Percentiles rank a stretch among this genome's conserved stretches.
phyloP scores from a whole-genome alignment of 768 basidiomycete species.

The Pleurotus platypus region DNA sequence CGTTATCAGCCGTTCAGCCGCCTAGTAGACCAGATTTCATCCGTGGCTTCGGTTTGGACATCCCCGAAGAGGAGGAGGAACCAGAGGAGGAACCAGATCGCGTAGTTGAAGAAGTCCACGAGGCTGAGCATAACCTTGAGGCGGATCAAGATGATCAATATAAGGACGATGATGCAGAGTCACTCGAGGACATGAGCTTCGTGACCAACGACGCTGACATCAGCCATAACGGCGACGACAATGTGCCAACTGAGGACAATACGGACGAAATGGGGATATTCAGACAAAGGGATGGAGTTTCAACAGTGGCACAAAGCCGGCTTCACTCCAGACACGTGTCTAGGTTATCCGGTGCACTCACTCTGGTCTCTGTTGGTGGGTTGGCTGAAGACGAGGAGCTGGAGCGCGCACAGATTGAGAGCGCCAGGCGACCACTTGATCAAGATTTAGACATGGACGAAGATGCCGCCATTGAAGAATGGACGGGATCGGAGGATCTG shows the following conservation, averaged over 20 bases:
- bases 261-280: neutral
- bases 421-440: conserved; percentile 9
- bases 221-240: conserved; percentile 24
- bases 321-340: conserved; percentile 71
- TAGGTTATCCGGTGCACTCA: conserved; percentile 62
- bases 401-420: conserved; percentile 16
- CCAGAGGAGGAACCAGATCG: conserved; percentile 35
- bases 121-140: neutral
- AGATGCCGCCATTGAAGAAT: conserved; percentile 57
- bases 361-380: conserved; percentile 59
- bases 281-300: conserved; percentile 29
- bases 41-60: conserved; percentile 78
- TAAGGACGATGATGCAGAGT: conserved; percentile 15
- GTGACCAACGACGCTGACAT: conserved; percentile 20
- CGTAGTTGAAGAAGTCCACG: conserved; percentile 13
- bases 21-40: conserved; percentile 68
- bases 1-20: conserved; percentile 39
- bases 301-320: conserved; percentile 46
- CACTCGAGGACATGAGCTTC: conserved; percentile 19
- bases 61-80: conserved; percentile 71
- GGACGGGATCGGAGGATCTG: conserved; percentile 82
- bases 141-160: conserved; percentile 9
- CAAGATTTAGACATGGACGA: conserved; percentile 18
- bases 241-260: conserved; percentile 1
- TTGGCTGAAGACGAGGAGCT: conserved; percentile 32